Percentiles rank a stretch among this genome's conserved stretches.
These are phyloP conservation scores for Calocybe gangraenosa DNA, from an alignment of 768 basidiomycete genomes.

Conservation along the genomic window DNA sequence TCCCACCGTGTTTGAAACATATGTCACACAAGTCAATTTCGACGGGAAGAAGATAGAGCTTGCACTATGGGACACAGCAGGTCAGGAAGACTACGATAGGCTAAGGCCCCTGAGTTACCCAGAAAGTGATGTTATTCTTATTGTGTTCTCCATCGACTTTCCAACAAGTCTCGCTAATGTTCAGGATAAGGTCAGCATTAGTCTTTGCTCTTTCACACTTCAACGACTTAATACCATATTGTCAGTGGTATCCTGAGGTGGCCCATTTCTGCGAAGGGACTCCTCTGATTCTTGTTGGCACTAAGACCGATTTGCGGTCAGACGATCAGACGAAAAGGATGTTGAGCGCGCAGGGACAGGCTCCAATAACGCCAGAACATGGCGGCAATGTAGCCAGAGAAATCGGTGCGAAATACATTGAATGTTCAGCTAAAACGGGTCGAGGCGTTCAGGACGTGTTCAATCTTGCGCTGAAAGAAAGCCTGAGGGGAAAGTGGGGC, in stretches of 20 bases:
- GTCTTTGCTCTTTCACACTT: not conserved
- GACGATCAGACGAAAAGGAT: slow-evolving; percentile 86
- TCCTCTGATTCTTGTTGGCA: slow-evolving; percentile 88
- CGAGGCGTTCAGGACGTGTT: slow-evolving; percentile 91
- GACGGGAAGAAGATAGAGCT: slow-evolving; percentile 90
- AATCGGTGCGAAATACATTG: slow-evolving; percentile 90
- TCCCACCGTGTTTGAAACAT: slow-evolving; percentile 94
- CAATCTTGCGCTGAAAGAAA: slow-evolving; percentile 81
- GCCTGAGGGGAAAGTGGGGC: slow-evolving; percentile 76
- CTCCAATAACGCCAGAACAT: slow-evolving; percentile 78
- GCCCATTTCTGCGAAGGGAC: slow-evolving; percentile 89
- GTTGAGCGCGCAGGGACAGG: slow-evolving; percentile 85
- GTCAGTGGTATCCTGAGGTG: slow-evolving; percentile 89
- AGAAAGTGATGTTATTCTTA: slow-evolving; percentile 87
- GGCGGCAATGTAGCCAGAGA: slow-evolving; percentile 84
- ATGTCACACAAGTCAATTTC: slow-evolving; percentile 81
- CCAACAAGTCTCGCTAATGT: slow-evolving; percentile 89
- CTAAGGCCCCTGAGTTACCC: slow-evolving; percentile 84
- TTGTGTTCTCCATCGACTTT: slow-evolving; percentile 93
- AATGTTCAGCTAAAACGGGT: slow-evolving; percentile 94
- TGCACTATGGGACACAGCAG: slow-evolving; percentile 98
- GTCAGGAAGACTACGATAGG: slow-evolving; percentile 95
- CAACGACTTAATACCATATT: slow-evolving; percentile 6
- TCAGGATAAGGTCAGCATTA: slow-evolving; percentile 68
- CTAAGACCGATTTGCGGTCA: slow-evolving; percentile 86